Evolutionary conservation across 768 basidiomycete species (phyloP).

Genomic region (Kwoniella pini): DNA sequence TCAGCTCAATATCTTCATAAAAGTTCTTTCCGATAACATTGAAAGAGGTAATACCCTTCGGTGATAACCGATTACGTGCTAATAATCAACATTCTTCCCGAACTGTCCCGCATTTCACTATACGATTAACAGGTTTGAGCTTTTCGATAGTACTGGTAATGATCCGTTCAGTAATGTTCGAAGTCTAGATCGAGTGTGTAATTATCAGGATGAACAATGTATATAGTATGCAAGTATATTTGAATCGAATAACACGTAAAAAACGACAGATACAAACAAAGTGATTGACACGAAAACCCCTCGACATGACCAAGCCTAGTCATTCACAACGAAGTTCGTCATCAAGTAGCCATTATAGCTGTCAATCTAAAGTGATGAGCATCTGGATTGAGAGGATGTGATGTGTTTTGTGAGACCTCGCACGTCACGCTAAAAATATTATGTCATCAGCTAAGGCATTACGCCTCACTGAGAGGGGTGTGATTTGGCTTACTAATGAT

Average conservation of each 20-base stretch:
- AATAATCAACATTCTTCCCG: not conserved
- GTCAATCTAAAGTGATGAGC: conserved; percentile 49
- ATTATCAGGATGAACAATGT: no score
- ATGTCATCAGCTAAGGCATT: not conserved
- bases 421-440: conserved; percentile 43
- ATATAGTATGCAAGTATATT: no score
- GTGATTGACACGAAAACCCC: no score
- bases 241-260: no score
- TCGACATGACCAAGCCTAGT: not conserved
- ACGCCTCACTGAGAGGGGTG: no score
- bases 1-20: no score
- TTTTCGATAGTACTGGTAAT: no score
- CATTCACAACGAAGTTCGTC: not conserved
- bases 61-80: conserved; percentile 6
- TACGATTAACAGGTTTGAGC: no score
- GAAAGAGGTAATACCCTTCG: not conserved
- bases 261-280: not conserved
- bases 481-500: conserved; percentile 48
- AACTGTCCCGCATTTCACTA: conserved; percentile 1
- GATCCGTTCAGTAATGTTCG: no score
- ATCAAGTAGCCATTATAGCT: conserved; percentile 51
- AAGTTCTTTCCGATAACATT: not conserved
- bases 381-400: conserved; percentile 41
- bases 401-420: conserved; percentile 40
- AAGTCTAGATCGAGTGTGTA: no score